Percentiles rank a stretch among this genome's conserved stretches.
Evolutionary conservation across 805 yeast species (phyloP).

Genomic region (Debaryomyces prosopidis): DNA sequence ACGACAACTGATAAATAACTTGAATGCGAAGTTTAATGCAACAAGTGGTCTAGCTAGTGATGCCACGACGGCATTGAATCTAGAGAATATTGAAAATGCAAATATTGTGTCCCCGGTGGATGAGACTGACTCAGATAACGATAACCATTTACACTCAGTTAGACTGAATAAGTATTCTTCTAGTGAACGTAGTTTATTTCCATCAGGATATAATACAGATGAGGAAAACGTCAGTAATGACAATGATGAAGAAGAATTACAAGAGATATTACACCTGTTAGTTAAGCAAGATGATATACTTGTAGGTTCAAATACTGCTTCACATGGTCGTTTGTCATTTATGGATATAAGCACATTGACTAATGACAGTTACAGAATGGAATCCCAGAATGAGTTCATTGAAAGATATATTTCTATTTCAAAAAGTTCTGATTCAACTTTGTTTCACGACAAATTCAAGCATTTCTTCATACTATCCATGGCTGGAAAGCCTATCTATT

Average conservation of each 20-base stretch:
- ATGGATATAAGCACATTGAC: conserved; percentile 6
- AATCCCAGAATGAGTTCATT: conserved; percentile 10
- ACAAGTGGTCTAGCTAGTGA: conserved; percentile 7
- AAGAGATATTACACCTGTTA: conserved; percentile 21
- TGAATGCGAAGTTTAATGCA: neutral
- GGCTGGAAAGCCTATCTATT: conserved; percentile 88
- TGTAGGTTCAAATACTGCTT: too few species aligned
- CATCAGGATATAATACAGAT: conserved; percentile 2
- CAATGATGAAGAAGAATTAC: conserved; percentile 20
- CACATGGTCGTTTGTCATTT: neutral
- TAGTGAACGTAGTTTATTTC: conserved; percentile 1
- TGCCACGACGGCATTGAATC: conserved; percentile 23
- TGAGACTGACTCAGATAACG: neutral
- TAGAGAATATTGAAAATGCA: conserved; percentile 15
- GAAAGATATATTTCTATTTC: conserved; percentile 15
- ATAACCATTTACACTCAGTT: conserved; percentile 1
- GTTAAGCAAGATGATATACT: conserved; percentile 12
- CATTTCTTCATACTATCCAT: conserved; percentile 78
- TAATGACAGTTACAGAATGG: neutral
- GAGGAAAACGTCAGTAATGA: conserved; percentile 7
- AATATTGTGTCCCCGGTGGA: conserved; percentile 1
- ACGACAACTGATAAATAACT: neutral
- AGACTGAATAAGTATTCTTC: conserved; percentile 6
- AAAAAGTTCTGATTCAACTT: conserved; percentile 10
- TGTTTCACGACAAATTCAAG: conserved; percentile 44